These are phyloP conservation scores for Triticum turgidum DNA, from an alignment of 176 grass and related monocot species.

Conservation along the genomic window DNA sequence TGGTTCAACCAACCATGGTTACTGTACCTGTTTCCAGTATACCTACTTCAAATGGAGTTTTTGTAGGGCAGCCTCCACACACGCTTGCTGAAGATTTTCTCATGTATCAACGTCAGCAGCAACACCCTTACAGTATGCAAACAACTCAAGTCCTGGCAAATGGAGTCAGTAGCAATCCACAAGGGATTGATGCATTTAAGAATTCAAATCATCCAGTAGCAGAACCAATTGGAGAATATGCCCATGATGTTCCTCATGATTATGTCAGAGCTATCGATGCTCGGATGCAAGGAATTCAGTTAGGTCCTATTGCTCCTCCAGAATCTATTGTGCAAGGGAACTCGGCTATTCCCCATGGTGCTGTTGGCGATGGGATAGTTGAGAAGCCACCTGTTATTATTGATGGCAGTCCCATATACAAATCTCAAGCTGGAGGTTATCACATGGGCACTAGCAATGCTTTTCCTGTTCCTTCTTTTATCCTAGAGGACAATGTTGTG, in stretches of 20 bases:
- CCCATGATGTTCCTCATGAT: slow-evolving; percentile 43
- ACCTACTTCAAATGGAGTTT: slow-evolving; percentile 47
- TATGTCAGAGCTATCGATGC: slow-evolving; percentile 54
- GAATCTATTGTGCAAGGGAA: slow-evolving; percentile 53
- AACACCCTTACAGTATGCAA: slow-evolving; percentile 47
- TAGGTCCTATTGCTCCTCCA: slow-evolving; percentile 51
- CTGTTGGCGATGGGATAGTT: slow-evolving; percentile 21
- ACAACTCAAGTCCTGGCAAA: slow-evolving; percentile 33
- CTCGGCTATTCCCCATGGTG: slow-evolving; percentile 32
- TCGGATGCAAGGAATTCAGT: slow-evolving; percentile 60
- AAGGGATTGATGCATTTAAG: slow-evolving; percentile 37
- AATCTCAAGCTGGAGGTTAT: slow-evolving; percentile 60
- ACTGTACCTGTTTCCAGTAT: slow-evolving; percentile 37
- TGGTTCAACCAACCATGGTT: slow-evolving; percentile 39
- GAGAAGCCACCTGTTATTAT: slow-evolving; percentile 41
- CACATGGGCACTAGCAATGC: slow-evolving; percentile 51
- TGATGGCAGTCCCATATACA: slow-evolving; percentile 35
- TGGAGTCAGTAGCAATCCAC: slow-evolving; percentile 15
- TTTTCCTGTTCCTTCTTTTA: slow-evolving; percentile 32
- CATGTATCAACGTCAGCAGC: slow-evolving; percentile 51
- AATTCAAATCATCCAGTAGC: slow-evolving; percentile 44
- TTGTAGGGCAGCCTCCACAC: slow-evolving; percentile 40
- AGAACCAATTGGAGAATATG: slow-evolving; percentile 55
- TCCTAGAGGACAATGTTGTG: slow-evolving; percentile 47
- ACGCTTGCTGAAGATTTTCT: slow-evolving; percentile 39